Percentiles rank a stretch among this genome's conserved stretches.
Conservation (phyloP, 768 basidiomycete species). For the Holtermannia corniformis region DNA sequence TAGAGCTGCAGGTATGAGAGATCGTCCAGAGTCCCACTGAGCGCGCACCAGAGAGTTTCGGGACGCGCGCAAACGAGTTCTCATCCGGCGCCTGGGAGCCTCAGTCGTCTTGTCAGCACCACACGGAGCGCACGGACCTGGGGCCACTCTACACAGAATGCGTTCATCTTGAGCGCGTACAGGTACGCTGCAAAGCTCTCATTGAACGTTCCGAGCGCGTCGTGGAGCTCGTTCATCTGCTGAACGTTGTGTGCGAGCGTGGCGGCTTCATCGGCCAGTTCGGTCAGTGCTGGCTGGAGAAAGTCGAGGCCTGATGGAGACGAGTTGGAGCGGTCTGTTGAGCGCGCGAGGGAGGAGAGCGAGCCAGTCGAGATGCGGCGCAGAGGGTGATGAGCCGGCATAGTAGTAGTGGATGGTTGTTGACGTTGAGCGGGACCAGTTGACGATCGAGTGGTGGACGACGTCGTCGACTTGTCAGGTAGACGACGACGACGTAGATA, state of each 20-base stretch:
- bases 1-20: background rate
- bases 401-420: background rate
- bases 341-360: conserved; percentile 72
- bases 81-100: conserved; percentile 11
- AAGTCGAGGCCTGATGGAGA: conserved; percentile 78
- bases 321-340: conserved; percentile 49
- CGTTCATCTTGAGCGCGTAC: conserved; percentile 89
- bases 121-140: conserved; percentile 51
- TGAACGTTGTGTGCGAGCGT: conserved; percentile 65
- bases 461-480: background rate
- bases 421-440: background rate
- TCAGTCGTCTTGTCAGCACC: conserved; percentile 49
- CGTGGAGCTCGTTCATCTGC: conserved; percentile 59
- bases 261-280: conserved; percentile 81
- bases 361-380: conserved; percentile 86
- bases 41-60: conserved; percentile 7
- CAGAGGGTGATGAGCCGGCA: conserved; percentile 50
- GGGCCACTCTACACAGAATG: conserved; percentile 85
- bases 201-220: conserved; percentile 74
- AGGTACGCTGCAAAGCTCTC: conserved; percentile 87
- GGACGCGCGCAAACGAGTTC: conserved; percentile 7
- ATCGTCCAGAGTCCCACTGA: background rate
- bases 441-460: background rate
- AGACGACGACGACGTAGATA: too few relatives aligned
- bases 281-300: conserved; percentile 70